phyloP scores from a whole-genome alignment of 306 rosid genomes.

The Citrullus amarus region DNA sequence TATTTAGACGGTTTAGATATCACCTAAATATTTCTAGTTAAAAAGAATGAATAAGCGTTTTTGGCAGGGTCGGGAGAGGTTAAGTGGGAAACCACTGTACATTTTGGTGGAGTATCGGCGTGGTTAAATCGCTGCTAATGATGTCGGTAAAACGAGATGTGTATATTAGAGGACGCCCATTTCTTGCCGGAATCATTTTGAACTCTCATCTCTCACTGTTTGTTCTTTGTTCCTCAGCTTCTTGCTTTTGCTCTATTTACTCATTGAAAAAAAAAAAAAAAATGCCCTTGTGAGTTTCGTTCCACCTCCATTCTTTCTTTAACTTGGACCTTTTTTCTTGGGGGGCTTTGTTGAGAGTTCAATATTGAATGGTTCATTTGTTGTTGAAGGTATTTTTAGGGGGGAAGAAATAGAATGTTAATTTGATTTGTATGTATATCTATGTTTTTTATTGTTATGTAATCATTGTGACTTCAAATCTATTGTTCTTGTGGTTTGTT shows the following conservation, averaged over 20 bases:
- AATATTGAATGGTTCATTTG: neutral
- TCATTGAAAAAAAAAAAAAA: neutral
- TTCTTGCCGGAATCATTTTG: neutral
- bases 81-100: constrained; percentile 67
- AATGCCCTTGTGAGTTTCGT: neutral
- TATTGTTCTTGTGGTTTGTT: neutral
- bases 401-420: neutral
- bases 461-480: neutral
- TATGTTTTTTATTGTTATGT: neutral
- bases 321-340: neutral
- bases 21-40: too few relatives aligned
- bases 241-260: neutral
- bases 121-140: neutral
- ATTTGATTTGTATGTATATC: neutral
- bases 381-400: neutral
- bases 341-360: neutral
- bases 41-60: neutral
- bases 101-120: constrained; percentile 57
- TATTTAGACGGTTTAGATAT: too few relatives aligned
- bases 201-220: neutral
- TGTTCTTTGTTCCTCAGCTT: neutral
- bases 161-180: neutral
- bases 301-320: neutral
- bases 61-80: constrained; percentile 66
- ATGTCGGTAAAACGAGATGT: neutral